Evolutionary conservation across 2,329 filamentous ascomycete species (phyloP).

Genomic region (Exophiala spinifera): DNA sequence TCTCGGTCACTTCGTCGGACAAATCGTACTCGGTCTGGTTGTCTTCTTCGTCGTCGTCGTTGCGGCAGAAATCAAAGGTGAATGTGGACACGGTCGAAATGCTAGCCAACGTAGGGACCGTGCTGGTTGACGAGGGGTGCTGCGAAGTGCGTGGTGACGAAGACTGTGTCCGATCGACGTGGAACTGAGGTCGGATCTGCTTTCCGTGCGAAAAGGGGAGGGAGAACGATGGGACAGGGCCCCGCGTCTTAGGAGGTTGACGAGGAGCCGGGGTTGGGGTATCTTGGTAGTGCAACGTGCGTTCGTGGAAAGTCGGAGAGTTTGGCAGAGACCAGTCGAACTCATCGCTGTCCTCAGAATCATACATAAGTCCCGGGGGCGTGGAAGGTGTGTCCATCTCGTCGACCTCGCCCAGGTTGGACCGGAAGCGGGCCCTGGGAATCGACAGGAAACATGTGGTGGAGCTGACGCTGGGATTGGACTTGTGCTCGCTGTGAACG

Average conservation of each 20-base stretch:
- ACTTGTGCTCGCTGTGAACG: constrained; percentile 10
- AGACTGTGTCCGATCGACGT: neutral
- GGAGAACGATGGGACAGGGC: constrained; percentile 16
- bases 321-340: constrained; percentile 16
- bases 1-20: constrained; percentile 8
- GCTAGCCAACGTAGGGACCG: constrained; percentile 13
- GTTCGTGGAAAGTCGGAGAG: constrained; percentile 6
- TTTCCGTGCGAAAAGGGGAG: constrained; percentile 14
- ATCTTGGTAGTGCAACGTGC: neutral
- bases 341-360: constrained; percentile 17
- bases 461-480: constrained; percentile 19
- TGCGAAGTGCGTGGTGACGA: neutral
- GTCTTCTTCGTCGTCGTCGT: constrained; percentile 2
- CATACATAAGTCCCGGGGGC: constrained; percentile 15
- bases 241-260: neutral
- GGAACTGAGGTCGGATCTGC: constrained; percentile 12
- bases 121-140: constrained; percentile 7
- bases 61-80: constrained; percentile 10
- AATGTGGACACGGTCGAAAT: constrained; percentile 20
- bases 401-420: constrained; percentile 9
- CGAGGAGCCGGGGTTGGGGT: constrained; percentile 15
- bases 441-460: constrained; percentile 16
- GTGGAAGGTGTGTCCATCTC: constrained; percentile 10
- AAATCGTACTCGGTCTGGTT: constrained; percentile 16
- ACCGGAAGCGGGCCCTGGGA: constrained; percentile 15